Evolutionary conservation across 805 yeast species (phyloP).

Genomic region (Candida maltosa): DNA sequence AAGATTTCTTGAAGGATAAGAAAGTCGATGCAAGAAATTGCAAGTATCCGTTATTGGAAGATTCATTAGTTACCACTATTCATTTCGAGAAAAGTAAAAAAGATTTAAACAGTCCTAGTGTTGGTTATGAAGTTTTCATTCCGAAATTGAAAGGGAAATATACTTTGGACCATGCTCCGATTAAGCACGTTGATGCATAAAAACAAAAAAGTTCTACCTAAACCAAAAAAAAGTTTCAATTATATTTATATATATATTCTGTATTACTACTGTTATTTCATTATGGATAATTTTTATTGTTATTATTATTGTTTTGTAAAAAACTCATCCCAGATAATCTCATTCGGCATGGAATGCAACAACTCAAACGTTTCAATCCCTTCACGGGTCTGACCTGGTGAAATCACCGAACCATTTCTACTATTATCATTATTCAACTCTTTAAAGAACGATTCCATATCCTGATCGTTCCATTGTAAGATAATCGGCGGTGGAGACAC

Average conservation of each 20-base stretch:
- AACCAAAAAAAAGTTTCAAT: no score
- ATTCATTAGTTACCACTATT: conserved; percentile 63
- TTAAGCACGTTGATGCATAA: conserved; percentile 30
- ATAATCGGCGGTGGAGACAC: conserved; percentile 1
- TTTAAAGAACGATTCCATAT: conserved; percentile 45
- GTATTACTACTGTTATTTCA: no score
- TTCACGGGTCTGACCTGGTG: conserved; percentile 31
- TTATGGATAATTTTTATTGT: no score
- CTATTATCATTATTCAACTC: conserved; percentile 30
- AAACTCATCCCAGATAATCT: conserved; percentile 67
- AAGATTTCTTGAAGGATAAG: conserved; percentile 8
- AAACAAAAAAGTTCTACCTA: no score
- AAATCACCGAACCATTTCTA: not conserved
- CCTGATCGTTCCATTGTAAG: conserved; percentile 9
- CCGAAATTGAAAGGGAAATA: conserved; percentile 50
- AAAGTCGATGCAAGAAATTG: conserved; percentile 27
- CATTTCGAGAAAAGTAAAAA: conserved; percentile 66
- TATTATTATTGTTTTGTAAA: conserved; percentile 27
- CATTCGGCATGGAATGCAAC: conserved; percentile 61
- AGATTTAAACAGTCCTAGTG: conserved; percentile 49
- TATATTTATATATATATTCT: no score
- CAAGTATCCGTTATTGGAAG: conserved; percentile 53
- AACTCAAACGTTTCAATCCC: conserved; percentile 57
- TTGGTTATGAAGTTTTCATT: conserved; percentile 65
- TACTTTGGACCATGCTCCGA: conserved; percentile 23